Base-by-base conservation (phyloP, 2,329 filamentous ascomycete species). In the Aspergillus arachidicola region DNA sequence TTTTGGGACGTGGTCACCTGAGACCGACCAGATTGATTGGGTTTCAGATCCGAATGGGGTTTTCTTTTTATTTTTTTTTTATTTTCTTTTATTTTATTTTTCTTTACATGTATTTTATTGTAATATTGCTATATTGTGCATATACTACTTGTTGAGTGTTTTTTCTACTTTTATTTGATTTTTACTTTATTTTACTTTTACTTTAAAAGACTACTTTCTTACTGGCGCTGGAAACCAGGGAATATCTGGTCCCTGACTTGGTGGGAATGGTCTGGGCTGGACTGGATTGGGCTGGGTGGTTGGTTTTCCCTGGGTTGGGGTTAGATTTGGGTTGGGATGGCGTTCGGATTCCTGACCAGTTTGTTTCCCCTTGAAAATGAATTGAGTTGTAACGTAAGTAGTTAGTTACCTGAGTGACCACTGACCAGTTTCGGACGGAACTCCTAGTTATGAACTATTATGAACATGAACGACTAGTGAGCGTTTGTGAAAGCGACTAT, bases 1-100 rank as follows among this genome's bases (percentile, higher is more conserved):
- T 28, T 51, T 58, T 58, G 48, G 26, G 48, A 26, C 7, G 4
- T 23, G 57, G 45, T 58, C 57, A 58, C 43, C 43, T 58, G 57
- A 28, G 57, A 48, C 23, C 3, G 16, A n/a, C 38, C 6, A n/a
- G 16, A 7, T 32, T 21, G 48, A 30, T n/a, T 11, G 16, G 26
- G 28, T 55, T 26, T 55, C 32, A 21, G 32, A 21, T 38, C 51
- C 21, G 21, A 38, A 21, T 11, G 23, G n/a, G 28, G 16, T 30
- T 4, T 4, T 51, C 32, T 10, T 51, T 19, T 51, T 32, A 4
- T 32, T 5, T 32, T 54, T 34, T 4, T 34, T 34, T 5, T 36
- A 23, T 34, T 30, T 11, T 14, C 16, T 48, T 16, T 48, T 19
- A 16, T 48, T 14, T 46, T 46, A 26, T 46, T 7, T 26, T 6